These are phyloP conservation scores for Boletales sp. DNA, from an alignment of 768 basidiomycete species.

Conservation along the genomic window DNA sequence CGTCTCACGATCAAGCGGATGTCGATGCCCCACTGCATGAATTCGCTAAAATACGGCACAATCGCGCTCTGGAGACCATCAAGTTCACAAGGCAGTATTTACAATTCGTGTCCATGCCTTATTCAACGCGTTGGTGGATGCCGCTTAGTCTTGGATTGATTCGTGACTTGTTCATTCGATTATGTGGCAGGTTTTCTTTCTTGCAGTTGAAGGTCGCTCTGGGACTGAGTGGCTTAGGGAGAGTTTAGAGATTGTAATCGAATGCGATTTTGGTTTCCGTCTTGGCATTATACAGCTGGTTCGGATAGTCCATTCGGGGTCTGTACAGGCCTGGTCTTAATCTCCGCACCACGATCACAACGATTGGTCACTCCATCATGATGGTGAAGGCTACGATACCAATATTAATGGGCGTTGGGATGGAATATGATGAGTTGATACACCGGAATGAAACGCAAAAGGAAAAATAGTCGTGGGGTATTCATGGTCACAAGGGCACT, in stretches of 20 bases:
- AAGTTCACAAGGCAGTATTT: background rate
- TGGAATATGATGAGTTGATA: too few relatives aligned
- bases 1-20: slow-evolving; percentile 7
- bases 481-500: too few relatives aligned
- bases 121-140: background rate
- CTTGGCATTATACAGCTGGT: too few relatives aligned
- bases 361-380: too few relatives aligned
- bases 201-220: slow-evolving; percentile 7
- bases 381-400: too few relatives aligned
- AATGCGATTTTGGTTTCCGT: too few relatives aligned
- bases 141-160: slow-evolving; percentile 18
- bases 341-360: too few relatives aligned
- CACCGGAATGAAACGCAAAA: too few relatives aligned
- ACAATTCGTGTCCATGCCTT: background rate
- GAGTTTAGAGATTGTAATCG: slow-evolving; percentile 2
- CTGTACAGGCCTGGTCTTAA: too few relatives aligned
- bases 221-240: slow-evolving; percentile 15
- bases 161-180: slow-evolving; percentile 22
- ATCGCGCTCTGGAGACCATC: background rate
- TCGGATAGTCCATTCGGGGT: too few relatives aligned
- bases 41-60: background rate
- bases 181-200: slow-evolving; percentile 12
- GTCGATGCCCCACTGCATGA: background rate
- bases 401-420: too few relatives aligned
- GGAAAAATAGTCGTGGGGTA: too few relatives aligned